These are phyloP conservation scores for Candida golubevii DNA, from an alignment of 805 yeast genomes.

Conservation along the genomic window DNA sequence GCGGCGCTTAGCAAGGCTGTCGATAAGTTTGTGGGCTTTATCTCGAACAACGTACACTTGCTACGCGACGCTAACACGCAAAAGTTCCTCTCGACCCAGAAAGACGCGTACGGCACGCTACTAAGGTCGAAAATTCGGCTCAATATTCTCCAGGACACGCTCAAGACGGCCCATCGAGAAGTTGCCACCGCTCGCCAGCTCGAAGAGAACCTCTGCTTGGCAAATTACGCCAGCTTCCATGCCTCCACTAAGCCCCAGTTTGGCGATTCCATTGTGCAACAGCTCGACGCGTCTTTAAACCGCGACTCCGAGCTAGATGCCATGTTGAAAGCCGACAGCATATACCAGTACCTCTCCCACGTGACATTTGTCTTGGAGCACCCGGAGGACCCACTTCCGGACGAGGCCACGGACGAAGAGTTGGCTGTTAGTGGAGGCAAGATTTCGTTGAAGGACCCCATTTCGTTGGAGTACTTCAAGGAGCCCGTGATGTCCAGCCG, in stretches of 20 bases:
- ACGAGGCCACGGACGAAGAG: conserved; percentile 52
- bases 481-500: conserved; percentile 51
- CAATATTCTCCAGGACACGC: conserved; percentile 9
- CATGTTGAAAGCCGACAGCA: conserved; percentile 8
- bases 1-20: conserved; percentile 3
- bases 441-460: conserved; percentile 64
- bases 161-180: conserved; percentile 9
- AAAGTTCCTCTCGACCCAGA: conserved; percentile 9
- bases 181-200: conserved; percentile 8
- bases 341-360: conserved; percentile 32
- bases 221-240: conserved; percentile 8
- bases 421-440: conserved; percentile 66
- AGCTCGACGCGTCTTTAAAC: conserved; percentile 1
- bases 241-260: conserved; percentile 9
- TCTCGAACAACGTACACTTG: conserved; percentile 8
- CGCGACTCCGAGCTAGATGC: neutral
- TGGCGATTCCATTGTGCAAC: conserved; percentile 10
- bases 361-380: conserved; percentile 47
- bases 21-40: conserved; percentile 10
- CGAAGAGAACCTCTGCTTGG: conserved; percentile 12
- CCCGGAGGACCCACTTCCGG: conserved; percentile 63
- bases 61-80: conserved; percentile 4
- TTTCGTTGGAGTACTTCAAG: conserved; percentile 48
- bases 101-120: conserved; percentile 8
- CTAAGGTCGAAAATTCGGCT: conserved; percentile 9